These are phyloP conservation scores for Graphilbum sp. DNA, from an alignment of 2,329 filamentous ascomycete species.

Conservation along the genomic window DNA sequence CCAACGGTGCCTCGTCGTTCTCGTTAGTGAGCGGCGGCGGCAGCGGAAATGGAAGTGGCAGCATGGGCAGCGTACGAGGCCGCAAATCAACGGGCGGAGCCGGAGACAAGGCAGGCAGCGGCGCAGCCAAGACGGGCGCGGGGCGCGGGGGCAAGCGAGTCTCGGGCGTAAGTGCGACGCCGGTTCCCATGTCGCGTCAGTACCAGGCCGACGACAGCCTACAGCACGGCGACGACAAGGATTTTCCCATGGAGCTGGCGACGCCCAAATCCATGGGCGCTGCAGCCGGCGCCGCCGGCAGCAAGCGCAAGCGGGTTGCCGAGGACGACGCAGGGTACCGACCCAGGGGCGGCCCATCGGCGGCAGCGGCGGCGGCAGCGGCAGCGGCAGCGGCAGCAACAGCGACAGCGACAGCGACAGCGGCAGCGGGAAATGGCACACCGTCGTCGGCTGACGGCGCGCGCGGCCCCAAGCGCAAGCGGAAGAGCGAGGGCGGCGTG, in stretches of 20 bases:
- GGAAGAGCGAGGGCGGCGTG: conserved; percentile 30
- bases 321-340: conserved; percentile 44
- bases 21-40: not conserved
- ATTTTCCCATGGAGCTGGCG: conserved; percentile 8
- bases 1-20: conserved; percentile 5
- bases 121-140: conserved; percentile 12
- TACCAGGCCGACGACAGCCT: conserved; percentile 10
- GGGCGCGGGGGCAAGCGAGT: not conserved
- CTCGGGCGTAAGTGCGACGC: not conserved
- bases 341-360: conserved; percentile 32
- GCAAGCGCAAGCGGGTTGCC: conserved; percentile 32
- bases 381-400: conserved; percentile 30
- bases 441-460: not conserved
- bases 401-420: conserved; percentile 10
- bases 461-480: conserved; percentile 31
- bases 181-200: not conserved
- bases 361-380: conserved; percentile 14
- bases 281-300: conserved; percentile 15
- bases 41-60: conserved; percentile 5
- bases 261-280: conserved; percentile 3
- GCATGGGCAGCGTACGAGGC: not conserved
- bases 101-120: not conserved
- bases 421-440: conserved; percentile 24
- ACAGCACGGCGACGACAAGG: conserved; percentile 2
- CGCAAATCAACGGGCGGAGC: too few species aligned